Conservation (phyloP, 345 rosid genomes). For the Hibiscus mutabilis region DNA sequence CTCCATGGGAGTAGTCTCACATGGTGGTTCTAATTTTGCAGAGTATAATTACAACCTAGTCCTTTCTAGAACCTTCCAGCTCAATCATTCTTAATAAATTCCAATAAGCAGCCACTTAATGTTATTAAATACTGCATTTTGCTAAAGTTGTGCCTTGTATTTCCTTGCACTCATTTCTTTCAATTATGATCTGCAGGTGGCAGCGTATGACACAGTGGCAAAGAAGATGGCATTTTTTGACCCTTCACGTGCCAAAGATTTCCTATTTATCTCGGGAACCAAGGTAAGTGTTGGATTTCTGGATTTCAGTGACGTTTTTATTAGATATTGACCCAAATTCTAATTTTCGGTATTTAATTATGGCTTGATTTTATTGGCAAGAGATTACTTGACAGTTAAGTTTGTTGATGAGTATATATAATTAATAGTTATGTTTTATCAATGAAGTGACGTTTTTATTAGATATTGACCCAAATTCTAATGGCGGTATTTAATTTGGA, state of each 20-base stretch:
- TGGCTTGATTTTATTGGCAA: background rate
- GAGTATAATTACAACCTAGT: background rate
- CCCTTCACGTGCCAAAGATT: constrained; percentile 77
- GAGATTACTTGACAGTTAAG: background rate
- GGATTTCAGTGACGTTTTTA: background rate
- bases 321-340: background rate
- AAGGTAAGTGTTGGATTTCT: constrained; percentile 43
- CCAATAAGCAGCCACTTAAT: background rate
- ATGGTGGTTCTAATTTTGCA: background rate
- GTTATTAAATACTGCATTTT: background rate
- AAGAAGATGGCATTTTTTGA: constrained; percentile 96
- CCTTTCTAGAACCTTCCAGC: background rate
- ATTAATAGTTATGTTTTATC: background rate
- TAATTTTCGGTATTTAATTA: background rate
- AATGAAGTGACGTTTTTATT: background rate
- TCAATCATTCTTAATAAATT: background rate
- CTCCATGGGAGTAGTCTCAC: background rate
- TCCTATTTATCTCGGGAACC: constrained; percentile 97
- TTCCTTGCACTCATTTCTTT: background rate
- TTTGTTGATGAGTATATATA: background rate
- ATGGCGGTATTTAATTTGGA: background rate
- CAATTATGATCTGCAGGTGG: constrained; percentile 47
- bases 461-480: background rate
- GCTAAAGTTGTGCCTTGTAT: background rate
- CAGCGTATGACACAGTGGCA: constrained; percentile 76